A percentile compares a stretch with the other conserved stretches of the same genome.
Conservation (phyloP, 164 flowering plant species). For the Chloranthus sessilifolius region DNA sequence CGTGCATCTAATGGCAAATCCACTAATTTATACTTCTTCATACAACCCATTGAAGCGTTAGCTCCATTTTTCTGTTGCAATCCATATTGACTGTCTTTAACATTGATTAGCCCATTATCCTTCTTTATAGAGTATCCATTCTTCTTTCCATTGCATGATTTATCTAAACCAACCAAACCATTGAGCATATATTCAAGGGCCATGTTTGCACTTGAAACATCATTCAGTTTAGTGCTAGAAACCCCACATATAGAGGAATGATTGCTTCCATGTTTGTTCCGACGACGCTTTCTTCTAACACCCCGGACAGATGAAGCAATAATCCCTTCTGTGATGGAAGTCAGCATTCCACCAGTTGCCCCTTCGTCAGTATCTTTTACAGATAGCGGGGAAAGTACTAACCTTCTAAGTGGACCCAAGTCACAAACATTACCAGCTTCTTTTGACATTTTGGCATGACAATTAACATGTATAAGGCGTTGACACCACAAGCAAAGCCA, state of each 20-base stretch:
- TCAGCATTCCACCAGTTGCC: slow-evolving; percentile 28
- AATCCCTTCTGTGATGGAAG: slow-evolving; percentile 41
- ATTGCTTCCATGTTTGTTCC: slow-evolving; percentile 34
- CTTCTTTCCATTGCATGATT: slow-evolving; percentile 24
- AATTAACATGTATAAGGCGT: slow-evolving; percentile 68
- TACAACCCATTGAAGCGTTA: slow-evolving; percentile 7
- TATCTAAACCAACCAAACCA: slow-evolving; percentile 39
- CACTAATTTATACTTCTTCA: slow-evolving; percentile 38
- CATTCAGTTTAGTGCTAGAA: slow-evolving; percentile 30
- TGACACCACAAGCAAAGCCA: slow-evolving; percentile 91
- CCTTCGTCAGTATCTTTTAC: slow-evolving; percentile 43
- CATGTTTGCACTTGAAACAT: slow-evolving; percentile 29
- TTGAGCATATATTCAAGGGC: slow-evolving; percentile 34
- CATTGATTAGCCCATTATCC: slow-evolving; percentile 13
- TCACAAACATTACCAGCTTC: slow-evolving; percentile 74
- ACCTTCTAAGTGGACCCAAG: slow-evolving; percentile 61
- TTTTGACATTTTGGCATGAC: slow-evolving; percentile 60
- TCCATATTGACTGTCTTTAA: slow-evolving; percentile 24
- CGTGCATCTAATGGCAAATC: slow-evolving; percentile 64
- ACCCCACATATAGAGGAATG: slow-evolving; percentile 13
- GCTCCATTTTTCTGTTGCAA: slow-evolving; percentile 18
- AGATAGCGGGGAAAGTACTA: slow-evolving; percentile 62
- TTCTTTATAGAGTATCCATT: slow-evolving; percentile 17
- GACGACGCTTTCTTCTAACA: slow-evolving; percentile 47
- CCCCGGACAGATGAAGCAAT: slow-evolving; percentile 51